These are phyloP conservation scores for Aspergillus calidoustus DNA, from an alignment of 2,329 filamentous ascomycete species.

Conservation along the genomic window DNA sequence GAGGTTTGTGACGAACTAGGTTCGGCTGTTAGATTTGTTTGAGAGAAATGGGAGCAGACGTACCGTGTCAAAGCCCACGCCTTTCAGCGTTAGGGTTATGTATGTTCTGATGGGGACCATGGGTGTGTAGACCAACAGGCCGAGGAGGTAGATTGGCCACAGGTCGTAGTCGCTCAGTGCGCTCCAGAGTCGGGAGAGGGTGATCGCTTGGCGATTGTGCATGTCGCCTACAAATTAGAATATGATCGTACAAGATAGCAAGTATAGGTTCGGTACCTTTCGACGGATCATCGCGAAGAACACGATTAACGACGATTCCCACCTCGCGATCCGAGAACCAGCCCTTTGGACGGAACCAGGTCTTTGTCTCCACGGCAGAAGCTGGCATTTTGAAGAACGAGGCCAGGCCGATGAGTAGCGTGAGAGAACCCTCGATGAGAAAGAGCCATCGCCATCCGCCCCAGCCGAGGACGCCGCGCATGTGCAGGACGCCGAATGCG, in stretches of 20 bases:
- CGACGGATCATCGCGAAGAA: constrained; percentile 63
- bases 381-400: constrained; percentile 62
- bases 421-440: constrained; percentile 61
- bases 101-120: constrained; percentile 56
- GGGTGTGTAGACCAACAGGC: constrained; percentile 60
- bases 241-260: background rate
- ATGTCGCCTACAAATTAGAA: constrained; percentile 47
- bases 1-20: constrained; percentile 62
- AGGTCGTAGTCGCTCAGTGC: constrained; percentile 64
- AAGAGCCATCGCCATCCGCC: constrained; percentile 58
- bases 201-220: constrained; percentile 64
- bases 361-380: constrained; percentile 56
- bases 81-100: constrained; percentile 62
- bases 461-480: constrained; percentile 36
- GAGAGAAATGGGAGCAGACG: background rate
- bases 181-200: constrained; percentile 54
- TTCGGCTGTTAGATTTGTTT: background rate
- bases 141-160: constrained; percentile 61
- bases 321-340: constrained; percentile 68
- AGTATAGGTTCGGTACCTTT: constrained; percentile 47
- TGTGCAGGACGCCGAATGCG: constrained; percentile 42
- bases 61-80: constrained; percentile 60
- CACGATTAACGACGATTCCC: constrained; percentile 63
- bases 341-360: constrained; percentile 59
- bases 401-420: constrained; percentile 56